phyloP scores from a whole-genome alignment of 2,329 filamentous ascomycete genomes.

The Venturia pyrina region DNA sequence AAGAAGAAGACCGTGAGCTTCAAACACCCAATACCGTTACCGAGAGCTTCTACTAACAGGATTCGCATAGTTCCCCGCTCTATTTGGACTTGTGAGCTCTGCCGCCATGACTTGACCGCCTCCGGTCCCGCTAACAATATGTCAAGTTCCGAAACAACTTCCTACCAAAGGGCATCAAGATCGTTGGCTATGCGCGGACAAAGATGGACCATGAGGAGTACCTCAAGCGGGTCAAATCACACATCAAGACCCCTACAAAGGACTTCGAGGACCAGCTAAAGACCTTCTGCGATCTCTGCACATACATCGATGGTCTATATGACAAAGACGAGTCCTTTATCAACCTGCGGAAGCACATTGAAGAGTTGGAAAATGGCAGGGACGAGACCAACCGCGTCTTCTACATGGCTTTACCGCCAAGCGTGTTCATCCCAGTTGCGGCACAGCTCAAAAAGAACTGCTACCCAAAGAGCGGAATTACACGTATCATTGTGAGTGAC shows the following conservation, averaged over 20 bases:
- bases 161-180: conserved; percentile 88
- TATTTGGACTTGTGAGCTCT: conserved; percentile 85
- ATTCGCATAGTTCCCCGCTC: conserved; percentile 70
- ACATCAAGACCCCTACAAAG: conserved; percentile 98
- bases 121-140: not conserved
- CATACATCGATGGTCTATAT: conserved; percentile 95
- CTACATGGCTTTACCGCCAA: conserved; percentile 98
- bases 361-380: conserved; percentile 71
- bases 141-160: conserved; percentile 98
- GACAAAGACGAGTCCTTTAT: conserved; percentile 94
- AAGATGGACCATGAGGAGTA: conserved; percentile 99
- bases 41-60: conserved; percentile 17
- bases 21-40: not conserved
- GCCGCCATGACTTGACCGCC: conserved; percentile 11
- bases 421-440: conserved; percentile 95
- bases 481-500: conserved; percentile 74
- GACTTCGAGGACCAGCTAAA: conserved; percentile 92
- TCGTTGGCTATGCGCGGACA: conserved; percentile 96
- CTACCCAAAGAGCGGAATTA: conserved; percentile 84
- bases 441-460: conserved; percentile 96
- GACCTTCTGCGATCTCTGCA: conserved; percentile 78
- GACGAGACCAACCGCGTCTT: conserved; percentile 86
- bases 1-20: conserved; percentile 95
- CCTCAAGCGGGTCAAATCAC: conserved; percentile 86
- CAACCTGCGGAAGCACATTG: conserved; percentile 72